Percentiles rank a stretch among this genome's conserved stretches.
Conservation (phyloP, 768 basidiomycete species). For the Boletus speciosus region DNA sequence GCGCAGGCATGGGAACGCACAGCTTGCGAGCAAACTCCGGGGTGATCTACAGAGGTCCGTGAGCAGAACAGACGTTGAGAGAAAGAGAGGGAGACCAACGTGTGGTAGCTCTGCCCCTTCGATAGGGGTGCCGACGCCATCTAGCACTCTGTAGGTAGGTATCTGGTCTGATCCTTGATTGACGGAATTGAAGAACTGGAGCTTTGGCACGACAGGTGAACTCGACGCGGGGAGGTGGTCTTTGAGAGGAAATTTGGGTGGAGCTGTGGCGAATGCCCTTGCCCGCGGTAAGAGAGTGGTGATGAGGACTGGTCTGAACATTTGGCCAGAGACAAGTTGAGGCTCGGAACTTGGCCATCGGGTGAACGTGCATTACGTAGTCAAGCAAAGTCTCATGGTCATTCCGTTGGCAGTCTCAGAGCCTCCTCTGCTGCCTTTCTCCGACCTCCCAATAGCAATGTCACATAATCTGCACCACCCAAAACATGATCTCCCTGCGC, state of each 20-base stretch:
- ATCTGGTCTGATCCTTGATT: constrained; percentile 59
- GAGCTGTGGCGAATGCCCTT: constrained; percentile 16
- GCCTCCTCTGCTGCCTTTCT: constrained; percentile 66
- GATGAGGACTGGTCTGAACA: constrained; percentile 12
- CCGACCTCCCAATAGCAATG: constrained; percentile 67
- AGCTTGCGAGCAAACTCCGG: constrained; percentile 62
- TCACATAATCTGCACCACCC: constrained; percentile 75
- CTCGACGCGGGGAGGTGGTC: constrained; percentile 39
- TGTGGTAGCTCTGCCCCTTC: constrained; percentile 75
- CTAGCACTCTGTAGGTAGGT: constrained; percentile 83
- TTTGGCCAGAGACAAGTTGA: constrained; percentile 2
- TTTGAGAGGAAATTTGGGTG: constrained; percentile 15
- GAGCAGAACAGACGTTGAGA: constrained; percentile 1
- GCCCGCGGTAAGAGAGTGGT: background rate
- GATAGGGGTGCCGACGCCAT: constrained; percentile 70
- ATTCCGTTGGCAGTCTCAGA: constrained; percentile 46
- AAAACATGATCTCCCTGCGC: constrained; percentile 44
- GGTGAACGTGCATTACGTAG: constrained; percentile 12
- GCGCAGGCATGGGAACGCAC: constrained; percentile 30
- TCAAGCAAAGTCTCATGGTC: background rate
- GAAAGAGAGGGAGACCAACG: constrained; percentile 37
- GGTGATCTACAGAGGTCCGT: constrained; percentile 49
- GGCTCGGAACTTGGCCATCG: constrained; percentile 21
- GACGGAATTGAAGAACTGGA: constrained; percentile 80
- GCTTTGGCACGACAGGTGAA: constrained; percentile 65